Conservation (phyloP, 2,329 filamentous ascomycete species). For the Botryosphaeria dothidea region DNA sequence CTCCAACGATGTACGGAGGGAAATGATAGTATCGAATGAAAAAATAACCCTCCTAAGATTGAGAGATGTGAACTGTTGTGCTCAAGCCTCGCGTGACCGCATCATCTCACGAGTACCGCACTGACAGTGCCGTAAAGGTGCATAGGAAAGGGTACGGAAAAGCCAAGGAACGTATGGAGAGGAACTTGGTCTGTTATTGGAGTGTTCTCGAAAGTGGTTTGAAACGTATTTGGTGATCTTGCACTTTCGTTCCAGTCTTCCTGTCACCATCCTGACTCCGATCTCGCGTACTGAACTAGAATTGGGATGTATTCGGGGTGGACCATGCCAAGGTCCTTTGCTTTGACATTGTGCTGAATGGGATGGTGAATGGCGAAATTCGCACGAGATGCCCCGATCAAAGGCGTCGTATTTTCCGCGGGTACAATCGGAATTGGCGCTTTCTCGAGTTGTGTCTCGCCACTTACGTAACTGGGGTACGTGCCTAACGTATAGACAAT, state of each 20-base stretch:
- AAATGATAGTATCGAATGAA: no score
- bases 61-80: no score
- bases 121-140: no score
- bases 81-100: no score
- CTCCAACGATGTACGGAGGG: no score
- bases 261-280: background rate
- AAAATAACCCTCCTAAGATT: no score
- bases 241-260: background rate
- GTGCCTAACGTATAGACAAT: slow-evolving; percentile 32
- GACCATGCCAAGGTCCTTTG: slow-evolving; percentile 42
- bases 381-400: slow-evolving; percentile 40
- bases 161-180: no score
- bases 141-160: no score
- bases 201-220: background rate
- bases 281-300: background rate
- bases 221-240: background rate
- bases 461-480: background rate
- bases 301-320: slow-evolving; percentile 26
- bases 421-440: slow-evolving; percentile 32
- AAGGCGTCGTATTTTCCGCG: slow-evolving; percentile 22
- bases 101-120: no score
- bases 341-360: slow-evolving; percentile 47
- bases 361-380: slow-evolving; percentile 46
- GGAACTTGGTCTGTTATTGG: no score
- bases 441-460: slow-evolving; percentile 39